Evolutionary conservation across 2,329 filamentous ascomycete genomes (phyloP).

Genomic region (Chlorencoelia australis): DNA sequence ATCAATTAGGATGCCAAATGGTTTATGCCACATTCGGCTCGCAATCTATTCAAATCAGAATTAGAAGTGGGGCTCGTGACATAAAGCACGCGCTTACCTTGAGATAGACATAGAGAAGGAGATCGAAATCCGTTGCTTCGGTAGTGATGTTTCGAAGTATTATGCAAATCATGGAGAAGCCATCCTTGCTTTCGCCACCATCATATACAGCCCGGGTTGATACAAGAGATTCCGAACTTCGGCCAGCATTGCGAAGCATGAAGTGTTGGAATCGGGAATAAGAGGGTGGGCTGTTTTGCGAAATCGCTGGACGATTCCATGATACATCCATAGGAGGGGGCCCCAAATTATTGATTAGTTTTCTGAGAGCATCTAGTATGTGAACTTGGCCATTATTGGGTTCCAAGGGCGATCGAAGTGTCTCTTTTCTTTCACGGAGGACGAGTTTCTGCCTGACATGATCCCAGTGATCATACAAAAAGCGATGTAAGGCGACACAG

Average conservation of each 20-base stretch:
- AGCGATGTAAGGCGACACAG: slow-evolving; percentile 58
- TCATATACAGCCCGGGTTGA: slow-evolving; percentile 59
- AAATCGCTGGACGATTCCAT: slow-evolving; percentile 59
- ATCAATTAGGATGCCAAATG: slow-evolving; percentile 58
- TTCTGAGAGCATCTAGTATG: slow-evolving; percentile 49
- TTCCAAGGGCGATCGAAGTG: slow-evolving; percentile 45
- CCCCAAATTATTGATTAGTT: slow-evolving; percentile 55
- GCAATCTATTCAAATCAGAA: slow-evolving; percentile 40
- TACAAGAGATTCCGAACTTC: slow-evolving; percentile 53
- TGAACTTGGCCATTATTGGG: slow-evolving; percentile 41
- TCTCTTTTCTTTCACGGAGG: slow-evolving; percentile 47
- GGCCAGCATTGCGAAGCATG: slow-evolving; percentile 60
- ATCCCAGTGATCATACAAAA: slow-evolving; percentile 64
- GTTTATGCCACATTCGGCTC: slow-evolving; percentile 59
- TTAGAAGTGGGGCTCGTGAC: neutral
- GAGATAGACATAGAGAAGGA: slow-evolving; percentile 56
- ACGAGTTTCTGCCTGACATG: slow-evolving; percentile 55
- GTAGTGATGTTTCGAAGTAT: slow-evolving; percentile 58
- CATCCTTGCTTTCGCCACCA: slow-evolving; percentile 61
- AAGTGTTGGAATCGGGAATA: slow-evolving; percentile 65
- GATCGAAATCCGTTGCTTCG: slow-evolving; percentile 55
- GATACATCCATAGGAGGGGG: slow-evolving; percentile 58
- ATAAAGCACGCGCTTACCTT: slow-evolving; percentile 37
- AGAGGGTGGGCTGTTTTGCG: slow-evolving; percentile 48
- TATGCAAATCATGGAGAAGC: slow-evolving; percentile 57